Evolutionary conservation across 345 rosid genomes (phyloP), one percentile per base, ranked within the genome.

Genomic region (Cardamine resedifolia): DNA sequence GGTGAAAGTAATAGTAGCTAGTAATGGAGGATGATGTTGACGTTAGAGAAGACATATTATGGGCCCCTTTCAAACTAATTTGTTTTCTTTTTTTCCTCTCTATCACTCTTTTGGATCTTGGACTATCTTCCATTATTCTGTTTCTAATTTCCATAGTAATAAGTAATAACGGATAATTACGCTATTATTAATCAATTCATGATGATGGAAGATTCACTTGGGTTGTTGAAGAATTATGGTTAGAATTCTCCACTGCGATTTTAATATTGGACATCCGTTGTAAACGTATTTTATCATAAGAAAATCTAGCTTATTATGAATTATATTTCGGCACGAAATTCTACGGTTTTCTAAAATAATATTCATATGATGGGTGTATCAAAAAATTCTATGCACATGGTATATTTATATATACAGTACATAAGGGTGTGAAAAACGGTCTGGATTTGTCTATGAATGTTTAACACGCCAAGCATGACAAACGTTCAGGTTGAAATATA

Each of bases 1-100:
- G 68, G 75, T 70, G 80, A 76, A 70, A 76, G 61, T 56, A 76
- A 76, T 76, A 76, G 75, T 63, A 53, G 49, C 4, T 23, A 23
- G 62, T 44, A 57, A 63, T 76, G 60, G 60, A 70, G 18, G 66
- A 64, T 38, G 71, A 70, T 55, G 67, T 63, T 64, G 75, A 76
- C 76, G 33, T 64, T 64, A 76, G 66, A 72, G 57, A 64, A 53
- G 76, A 76, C 79, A 70, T 64, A 55, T 63, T 64, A 56, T 48
- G 76, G 76, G 60, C 47, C 78, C 72, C 12, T 56, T 64, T 50
- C 56, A n/a, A 55, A 36, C 44, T 60, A n/a, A n/a, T n/a, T 70
- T 70, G 52, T 19, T 38, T 38, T 63, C 50, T 64, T 64, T 57
- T 43, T 38, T 57, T 52, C 24, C 43, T 56, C 52, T 67, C 41